phyloP scores from a whole-genome alignment of 805 yeast species.

The Suhomyces sp. region DNA sequence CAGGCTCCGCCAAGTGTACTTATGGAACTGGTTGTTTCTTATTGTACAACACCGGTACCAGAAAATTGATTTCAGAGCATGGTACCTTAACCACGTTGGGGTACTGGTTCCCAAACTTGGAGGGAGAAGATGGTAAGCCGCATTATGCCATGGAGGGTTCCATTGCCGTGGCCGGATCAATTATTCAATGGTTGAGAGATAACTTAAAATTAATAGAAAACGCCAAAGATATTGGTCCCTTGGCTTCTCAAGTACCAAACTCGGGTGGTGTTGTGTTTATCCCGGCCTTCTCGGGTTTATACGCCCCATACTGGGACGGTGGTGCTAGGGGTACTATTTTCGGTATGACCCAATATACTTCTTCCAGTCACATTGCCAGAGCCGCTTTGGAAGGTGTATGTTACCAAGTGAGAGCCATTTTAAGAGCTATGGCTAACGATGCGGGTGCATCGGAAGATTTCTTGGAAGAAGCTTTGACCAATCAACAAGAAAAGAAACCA shows the following conservation, averaged over 20 bases:
- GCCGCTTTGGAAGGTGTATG: slow-evolving; percentile 96
- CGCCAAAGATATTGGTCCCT: slow-evolving; percentile 85
- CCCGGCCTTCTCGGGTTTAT: slow-evolving; percentile 91
- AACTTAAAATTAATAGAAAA: slow-evolving; percentile 77
- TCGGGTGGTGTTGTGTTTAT: slow-evolving; percentile 93
- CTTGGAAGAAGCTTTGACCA: slow-evolving; percentile 49
- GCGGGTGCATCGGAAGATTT: slow-evolving; percentile 63
- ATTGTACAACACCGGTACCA: slow-evolving; percentile 79
- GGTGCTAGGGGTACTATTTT: slow-evolving; percentile 89
- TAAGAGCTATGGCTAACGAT: slow-evolving; percentile 85
- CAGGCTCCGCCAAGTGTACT: slow-evolving; percentile 90
- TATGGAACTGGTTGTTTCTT: slow-evolving; percentile 96
- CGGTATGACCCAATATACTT: slow-evolving; percentile 90
- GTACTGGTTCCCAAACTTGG: slow-evolving; percentile 76
- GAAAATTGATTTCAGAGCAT: slow-evolving; percentile 65
- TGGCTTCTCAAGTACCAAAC: slow-evolving; percentile 76
- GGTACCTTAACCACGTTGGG: slow-evolving; percentile 91
- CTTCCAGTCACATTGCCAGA: slow-evolving; percentile 86
- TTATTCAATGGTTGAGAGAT: slow-evolving; percentile 91
- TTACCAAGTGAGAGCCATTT: slow-evolving; percentile 86
- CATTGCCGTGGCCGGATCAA: slow-evolving; percentile 93
- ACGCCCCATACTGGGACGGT: slow-evolving; percentile 95
- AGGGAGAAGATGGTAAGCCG: slow-evolving; percentile 51
- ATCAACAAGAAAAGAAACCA: slow-evolving; percentile 43
- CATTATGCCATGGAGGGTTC: slow-evolving; percentile 93